Evolutionary conservation across 257 asterid species (phyloP).

Genomic region (Agastache rugosa): DNA sequence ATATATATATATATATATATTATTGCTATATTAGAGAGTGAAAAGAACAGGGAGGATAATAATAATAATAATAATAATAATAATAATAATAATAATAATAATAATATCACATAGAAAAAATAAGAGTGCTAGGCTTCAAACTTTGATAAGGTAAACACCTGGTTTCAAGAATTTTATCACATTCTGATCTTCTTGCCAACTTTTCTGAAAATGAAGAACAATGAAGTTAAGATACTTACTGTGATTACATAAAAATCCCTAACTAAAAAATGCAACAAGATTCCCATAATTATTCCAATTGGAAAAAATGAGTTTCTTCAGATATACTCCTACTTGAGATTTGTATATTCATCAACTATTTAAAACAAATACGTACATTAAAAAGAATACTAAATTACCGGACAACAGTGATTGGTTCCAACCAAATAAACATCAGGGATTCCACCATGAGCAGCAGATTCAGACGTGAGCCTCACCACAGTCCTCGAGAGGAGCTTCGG

Average conservation of each 20-base stretch:
- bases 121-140: conserved; percentile 13
- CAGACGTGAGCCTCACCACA: conserved; percentile 68
- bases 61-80: too few relatives aligned
- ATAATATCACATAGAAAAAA: conserved; percentile 1
- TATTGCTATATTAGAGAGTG: too few relatives aligned
- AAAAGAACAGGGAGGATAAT: too few relatives aligned
- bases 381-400: conserved; percentile 40
- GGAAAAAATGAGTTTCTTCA: too few relatives aligned
- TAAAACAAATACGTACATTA: neutral
- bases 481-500: conserved; percentile 59
- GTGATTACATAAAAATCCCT: neutral
- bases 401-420: conserved; percentile 83
- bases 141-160: conserved; percentile 10
- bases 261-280: neutral
- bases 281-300: neutral
- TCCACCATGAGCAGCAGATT: conserved; percentile 72
- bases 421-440: conserved; percentile 81
- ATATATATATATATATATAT: too few relatives aligned
- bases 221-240: neutral
- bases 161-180: conserved; percentile 68
- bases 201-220: conserved; percentile 58
- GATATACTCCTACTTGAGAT: neutral
- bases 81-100: too few relatives aligned
- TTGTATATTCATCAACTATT: neutral
- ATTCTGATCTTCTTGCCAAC: conserved; percentile 78